phyloP scores from a whole-genome alignment of 352 stramenopile species.

The Pythium aphanidermatum region DNA sequence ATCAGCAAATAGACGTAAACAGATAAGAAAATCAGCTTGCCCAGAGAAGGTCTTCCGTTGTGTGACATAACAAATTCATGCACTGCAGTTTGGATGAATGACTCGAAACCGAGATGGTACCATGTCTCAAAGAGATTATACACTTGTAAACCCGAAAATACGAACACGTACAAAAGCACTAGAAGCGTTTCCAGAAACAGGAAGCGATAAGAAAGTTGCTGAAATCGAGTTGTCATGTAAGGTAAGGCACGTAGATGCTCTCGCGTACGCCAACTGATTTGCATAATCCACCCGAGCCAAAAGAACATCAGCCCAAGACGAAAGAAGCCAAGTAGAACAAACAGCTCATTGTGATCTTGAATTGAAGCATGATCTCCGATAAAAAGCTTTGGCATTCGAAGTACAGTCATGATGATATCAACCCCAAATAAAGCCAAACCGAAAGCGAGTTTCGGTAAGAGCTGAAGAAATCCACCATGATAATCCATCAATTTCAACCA shows the following conservation, averaged over 20 bases:
- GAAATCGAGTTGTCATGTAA: slow-evolving; percentile 83
- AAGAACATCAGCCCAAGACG: slow-evolving; percentile 48
- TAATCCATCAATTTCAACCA: slow-evolving; percentile 82
- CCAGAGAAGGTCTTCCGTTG: slow-evolving; percentile 44
- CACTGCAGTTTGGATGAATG: slow-evolving; percentile 65
- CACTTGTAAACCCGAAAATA: slow-evolving; percentile 63
- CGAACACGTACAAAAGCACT: slow-evolving; percentile 66
- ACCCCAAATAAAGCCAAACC: slow-evolving; percentile 43
- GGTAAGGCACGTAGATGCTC: slow-evolving; percentile 56
- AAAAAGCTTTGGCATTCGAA: slow-evolving; percentile 62
- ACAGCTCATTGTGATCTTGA: slow-evolving; percentile 40
- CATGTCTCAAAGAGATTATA: slow-evolving; percentile 54
- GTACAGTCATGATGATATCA: slow-evolving; percentile 50
- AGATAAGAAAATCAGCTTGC: slow-evolving; percentile 72
- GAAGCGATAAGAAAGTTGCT: slow-evolving; percentile 86
- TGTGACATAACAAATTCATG: slow-evolving; percentile 61
- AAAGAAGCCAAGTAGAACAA: slow-evolving; percentile 58
- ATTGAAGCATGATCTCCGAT: slow-evolving; percentile 7
- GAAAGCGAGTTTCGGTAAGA: slow-evolving; percentile 30
- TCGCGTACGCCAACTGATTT: slow-evolving; percentile 46
- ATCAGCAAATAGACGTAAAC: slow-evolving; percentile 81
- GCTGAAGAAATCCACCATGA: slow-evolving; percentile 19
- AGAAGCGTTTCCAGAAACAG: slow-evolving; percentile 68
- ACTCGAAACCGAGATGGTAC: slow-evolving; percentile 58
- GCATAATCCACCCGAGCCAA: slow-evolving; percentile 72